phyloP scores from a whole-genome alignment of 73 alveolate genomes.

The Tetrahymena borealis region DNA sequence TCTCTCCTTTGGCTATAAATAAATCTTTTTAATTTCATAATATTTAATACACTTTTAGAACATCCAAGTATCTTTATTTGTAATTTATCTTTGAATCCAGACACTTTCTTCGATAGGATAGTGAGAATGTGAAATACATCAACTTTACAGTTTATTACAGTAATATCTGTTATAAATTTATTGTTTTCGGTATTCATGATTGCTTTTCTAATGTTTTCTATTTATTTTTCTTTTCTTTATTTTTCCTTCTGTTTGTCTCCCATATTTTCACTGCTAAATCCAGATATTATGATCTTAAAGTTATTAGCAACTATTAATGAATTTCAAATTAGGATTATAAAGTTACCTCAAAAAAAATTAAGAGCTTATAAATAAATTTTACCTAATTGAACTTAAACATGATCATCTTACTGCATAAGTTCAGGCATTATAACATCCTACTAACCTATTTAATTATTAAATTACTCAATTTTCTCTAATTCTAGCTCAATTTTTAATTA shows the following conservation, averaged over 20 bases:
- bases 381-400: background rate
- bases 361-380: background rate
- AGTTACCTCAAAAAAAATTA: background rate
- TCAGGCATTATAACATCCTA: background rate
- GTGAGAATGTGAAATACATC: background rate
- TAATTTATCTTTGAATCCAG: background rate
- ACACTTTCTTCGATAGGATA: background rate
- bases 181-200: background rate
- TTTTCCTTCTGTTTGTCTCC: background rate
- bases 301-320: background rate
- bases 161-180: background rate
- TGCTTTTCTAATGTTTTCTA: background rate
- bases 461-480: background rate
- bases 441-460: background rate
- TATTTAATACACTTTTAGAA: background rate
- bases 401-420: background rate
- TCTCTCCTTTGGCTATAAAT: background rate
- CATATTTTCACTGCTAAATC: background rate
- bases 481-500: background rate
- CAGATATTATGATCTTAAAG: background rate
- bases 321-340: background rate
- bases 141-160: background rate
- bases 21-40: background rate
- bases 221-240: background rate
- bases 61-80: background rate